Conservation (phyloP, 2,329 filamentous ascomycete genomes). For the Xylariaceae sp. region DNA sequence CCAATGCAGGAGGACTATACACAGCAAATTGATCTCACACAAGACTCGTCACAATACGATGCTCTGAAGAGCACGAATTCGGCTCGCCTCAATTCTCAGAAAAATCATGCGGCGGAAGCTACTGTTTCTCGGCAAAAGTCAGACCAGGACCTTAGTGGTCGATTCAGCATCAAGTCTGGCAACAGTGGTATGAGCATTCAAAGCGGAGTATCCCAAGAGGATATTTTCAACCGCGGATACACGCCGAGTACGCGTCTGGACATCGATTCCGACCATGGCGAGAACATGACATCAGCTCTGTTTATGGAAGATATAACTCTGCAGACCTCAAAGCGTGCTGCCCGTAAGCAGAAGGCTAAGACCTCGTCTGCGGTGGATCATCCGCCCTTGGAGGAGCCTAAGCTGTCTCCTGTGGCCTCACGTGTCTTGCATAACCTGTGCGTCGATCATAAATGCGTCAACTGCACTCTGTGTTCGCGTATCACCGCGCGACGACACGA, state of each 20-base stretch:
- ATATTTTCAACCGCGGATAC: slow-evolving; percentile 18
- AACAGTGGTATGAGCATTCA: slow-evolving; percentile 27
- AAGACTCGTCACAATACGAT: slow-evolving; percentile 26
- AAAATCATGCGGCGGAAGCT: neutral
- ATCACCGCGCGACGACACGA: slow-evolving; percentile 37
- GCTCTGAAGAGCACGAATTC: slow-evolving; percentile 32
- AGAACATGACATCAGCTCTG: slow-evolving; percentile 56
- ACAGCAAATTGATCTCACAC: slow-evolving; percentile 30
- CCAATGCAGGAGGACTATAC: slow-evolving; percentile 34
- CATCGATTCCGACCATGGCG: slow-evolving; percentile 31
- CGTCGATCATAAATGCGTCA: slow-evolving; percentile 46
- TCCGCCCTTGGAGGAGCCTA: no score
- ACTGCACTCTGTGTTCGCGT: slow-evolving; percentile 55
- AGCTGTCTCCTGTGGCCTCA: slow-evolving; percentile 47
- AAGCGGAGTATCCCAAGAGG: slow-evolving; percentile 19
- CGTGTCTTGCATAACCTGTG: slow-evolving; percentile 50
- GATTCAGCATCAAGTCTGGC: slow-evolving; percentile 31
- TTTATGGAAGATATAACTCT: slow-evolving; percentile 57
- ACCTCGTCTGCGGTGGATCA: slow-evolving; percentile 9
- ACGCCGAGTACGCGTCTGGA: slow-evolving; percentile 22
- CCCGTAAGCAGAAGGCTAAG: slow-evolving; percentile 27
- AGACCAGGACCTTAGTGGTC: slow-evolving; percentile 27
- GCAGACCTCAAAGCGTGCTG: slow-evolving; percentile 35
- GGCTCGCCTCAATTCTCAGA: slow-evolving; percentile 10
- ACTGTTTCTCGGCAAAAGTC: slow-evolving; percentile 3